phyloP scores from a whole-genome alignment of 2,329 filamentous ascomycete species.

The Pseudogymnoascus sp. region DNA sequence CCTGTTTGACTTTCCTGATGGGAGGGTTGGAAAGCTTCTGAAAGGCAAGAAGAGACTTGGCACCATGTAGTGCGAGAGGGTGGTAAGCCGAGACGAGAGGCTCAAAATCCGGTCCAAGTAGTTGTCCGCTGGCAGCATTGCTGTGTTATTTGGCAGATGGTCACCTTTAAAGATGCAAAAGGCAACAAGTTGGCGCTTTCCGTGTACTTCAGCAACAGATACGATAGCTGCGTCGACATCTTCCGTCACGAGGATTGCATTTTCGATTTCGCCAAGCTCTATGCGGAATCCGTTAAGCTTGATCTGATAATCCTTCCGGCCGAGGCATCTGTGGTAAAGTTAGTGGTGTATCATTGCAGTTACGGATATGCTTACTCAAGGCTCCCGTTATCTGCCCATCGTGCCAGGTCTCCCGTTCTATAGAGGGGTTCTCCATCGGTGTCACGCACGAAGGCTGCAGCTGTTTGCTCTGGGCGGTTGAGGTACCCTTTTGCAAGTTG shows the following conservation, averaged over 20 bases:
- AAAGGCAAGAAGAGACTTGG: background rate
- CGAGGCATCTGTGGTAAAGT: constrained; percentile 33
- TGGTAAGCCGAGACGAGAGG: background rate
- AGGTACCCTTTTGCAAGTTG: constrained; percentile 11
- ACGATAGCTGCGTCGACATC: background rate
- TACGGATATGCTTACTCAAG: constrained; percentile 19
- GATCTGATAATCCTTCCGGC: constrained; percentile 40
- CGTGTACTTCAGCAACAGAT: background rate
- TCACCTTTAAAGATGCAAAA: constrained; percentile 7
- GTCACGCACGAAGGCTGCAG: constrained; percentile 11
- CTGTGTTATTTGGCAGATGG: background rate
- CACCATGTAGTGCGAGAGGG: background rate
- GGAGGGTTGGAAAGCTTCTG: background rate
- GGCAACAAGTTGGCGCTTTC: constrained; percentile 4
- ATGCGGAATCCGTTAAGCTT: constrained; percentile 42
- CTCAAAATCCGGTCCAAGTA: background rate
- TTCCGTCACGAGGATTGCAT: constrained; percentile 8
- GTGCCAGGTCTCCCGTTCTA: constrained; percentile 29
- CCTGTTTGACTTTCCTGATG: background rate
- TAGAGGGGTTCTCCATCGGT: constrained; percentile 21
- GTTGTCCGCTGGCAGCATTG: background rate
- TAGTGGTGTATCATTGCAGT: background rate
- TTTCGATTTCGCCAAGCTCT: constrained; percentile 38
- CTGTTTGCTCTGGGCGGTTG: constrained; percentile 11
- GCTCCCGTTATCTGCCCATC: constrained; percentile 23